Evolutionary conservation across 345 rosid genomes (phyloP), one percentile per base, ranked within the genome.

Genomic region (Mangifera indica): DNA sequence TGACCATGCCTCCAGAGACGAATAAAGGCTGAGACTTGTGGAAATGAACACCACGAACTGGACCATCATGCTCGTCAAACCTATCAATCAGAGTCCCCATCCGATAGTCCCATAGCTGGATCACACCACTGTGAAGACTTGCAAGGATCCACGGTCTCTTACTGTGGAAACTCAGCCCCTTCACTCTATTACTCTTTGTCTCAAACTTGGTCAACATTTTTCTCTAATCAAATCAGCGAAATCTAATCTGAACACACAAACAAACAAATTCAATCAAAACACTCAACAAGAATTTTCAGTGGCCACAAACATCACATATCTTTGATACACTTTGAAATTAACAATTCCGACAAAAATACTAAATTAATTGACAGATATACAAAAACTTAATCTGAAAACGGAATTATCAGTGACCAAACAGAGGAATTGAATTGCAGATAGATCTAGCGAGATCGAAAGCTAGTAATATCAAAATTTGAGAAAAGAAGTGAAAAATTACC

Each of bases 31-130:
- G 99, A 48, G 99, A 84, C 40, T 60, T 80, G 81, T 95, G 99
- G 81, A 95, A 95, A 80, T 95, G 97, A 53, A 95, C 99, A 9
- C 98, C 98, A 34, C 99, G 98, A 67, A 95, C 99, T 18, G 98
- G 99, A 37, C 99, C 99, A 53, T 95, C 99, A 57, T 95, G 99
- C 82, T 95, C 98, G 37, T 95, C 99, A 57, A 95, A 93, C 53
- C 97, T 72, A 74, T 93, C 99, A 49, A 95, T 91, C 70, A 95
- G 78, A 57, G 99, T 95, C 54, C 96, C 98, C 96, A 93, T 93
- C 7, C 99, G 92, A 67, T 95, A 95, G 80, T 95, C 99, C 99
- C 98, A 95, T 63, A 93, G 89, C 89, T 95, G 98, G 87, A 95
- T 92, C 81, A 93, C 98, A 32, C 99, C 99, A 59, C 97, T 95